phyloP scores from a whole-genome alignment of 371 early-diverging fungal genomes.

The Umbelopsis sp. region DNA sequence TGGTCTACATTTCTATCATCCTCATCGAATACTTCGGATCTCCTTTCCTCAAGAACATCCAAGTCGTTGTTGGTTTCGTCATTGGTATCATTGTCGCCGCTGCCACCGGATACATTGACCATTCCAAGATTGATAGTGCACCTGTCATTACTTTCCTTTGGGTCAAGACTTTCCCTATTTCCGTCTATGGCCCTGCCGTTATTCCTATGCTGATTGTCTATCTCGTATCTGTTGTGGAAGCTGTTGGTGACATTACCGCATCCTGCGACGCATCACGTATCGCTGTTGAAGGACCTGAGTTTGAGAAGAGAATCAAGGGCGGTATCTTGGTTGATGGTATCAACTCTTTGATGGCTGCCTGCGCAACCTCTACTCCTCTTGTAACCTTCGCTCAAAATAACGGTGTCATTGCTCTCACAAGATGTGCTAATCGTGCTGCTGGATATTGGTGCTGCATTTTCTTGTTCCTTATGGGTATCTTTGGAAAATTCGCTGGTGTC shows the following conservation, averaged over 20 bases:
- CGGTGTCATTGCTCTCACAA: constrained; percentile 62
- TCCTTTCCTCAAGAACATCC: constrained; percentile 66
- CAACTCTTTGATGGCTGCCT: constrained; percentile 56
- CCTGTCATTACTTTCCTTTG: constrained; percentile 63
- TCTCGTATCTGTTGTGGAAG: constrained; percentile 58
- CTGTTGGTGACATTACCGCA: constrained; percentile 67
- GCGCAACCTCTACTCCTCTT: constrained; percentile 62
- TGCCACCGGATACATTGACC: constrained; percentile 60
- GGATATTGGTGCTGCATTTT: constrained; percentile 66
- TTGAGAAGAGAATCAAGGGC: constrained; percentile 64
- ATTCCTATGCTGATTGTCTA: constrained; percentile 65
- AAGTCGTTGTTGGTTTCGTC: constrained; percentile 63
- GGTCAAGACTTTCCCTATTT: constrained; percentile 59
- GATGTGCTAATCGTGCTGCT: constrained; percentile 66
- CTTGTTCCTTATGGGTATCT: constrained; percentile 61
- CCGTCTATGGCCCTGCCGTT: constrained; percentile 67
- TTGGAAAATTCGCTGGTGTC: constrained; percentile 65
- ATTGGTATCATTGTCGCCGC: constrained; percentile 66
- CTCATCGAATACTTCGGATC: constrained; percentile 68
- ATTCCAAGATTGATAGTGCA: constrained; percentile 49
- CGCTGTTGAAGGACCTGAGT: constrained; percentile 63
- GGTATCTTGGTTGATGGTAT: constrained; percentile 69
- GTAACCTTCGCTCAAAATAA: constrained; percentile 71
- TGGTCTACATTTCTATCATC: constrained; percentile 63
- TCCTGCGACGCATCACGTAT: constrained; percentile 67